These are phyloP conservation scores for Trametes hirsuta DNA, from an alignment of 1,284 basidiomycete genomes.

Conservation along the genomic window DNA sequence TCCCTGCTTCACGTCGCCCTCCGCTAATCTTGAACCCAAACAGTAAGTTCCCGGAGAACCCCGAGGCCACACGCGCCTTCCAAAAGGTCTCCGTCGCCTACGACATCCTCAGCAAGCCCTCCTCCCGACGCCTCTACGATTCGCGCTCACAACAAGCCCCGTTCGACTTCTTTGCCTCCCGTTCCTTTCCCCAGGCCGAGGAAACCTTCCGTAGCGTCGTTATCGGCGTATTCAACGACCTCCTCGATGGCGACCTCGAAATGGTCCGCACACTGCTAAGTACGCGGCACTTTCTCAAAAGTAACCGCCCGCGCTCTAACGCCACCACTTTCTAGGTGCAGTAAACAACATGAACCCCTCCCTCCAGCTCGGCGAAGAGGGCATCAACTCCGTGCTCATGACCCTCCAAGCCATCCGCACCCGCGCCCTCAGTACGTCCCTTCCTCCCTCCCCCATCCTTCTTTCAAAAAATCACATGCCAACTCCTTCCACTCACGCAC, in stretches of 20 bases:
- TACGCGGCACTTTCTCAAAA: slow-evolving; percentile 39
- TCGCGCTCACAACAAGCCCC: slow-evolving; percentile 48
- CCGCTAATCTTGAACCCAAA: slow-evolving; percentile 8
- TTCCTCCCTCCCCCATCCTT: background rate
- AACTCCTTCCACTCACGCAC: slow-evolving; percentile 1
- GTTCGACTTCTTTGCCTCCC: slow-evolving; percentile 57
- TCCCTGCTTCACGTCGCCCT: background rate
- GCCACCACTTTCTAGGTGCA: slow-evolving; percentile 49
- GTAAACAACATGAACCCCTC: slow-evolving; percentile 76
- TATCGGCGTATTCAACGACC: slow-evolving; percentile 77
- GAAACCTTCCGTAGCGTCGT: slow-evolving; percentile 79
- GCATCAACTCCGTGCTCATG: slow-evolving; percentile 65
- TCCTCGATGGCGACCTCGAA: slow-evolving; percentile 83
- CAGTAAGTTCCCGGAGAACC: slow-evolving; percentile 82
- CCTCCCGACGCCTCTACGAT: slow-evolving; percentile 73
- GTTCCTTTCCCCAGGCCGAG: slow-evolving; percentile 60
- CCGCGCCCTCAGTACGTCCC: slow-evolving; percentile 62
- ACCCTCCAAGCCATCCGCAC: slow-evolving; percentile 67
- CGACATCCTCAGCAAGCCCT: slow-evolving; percentile 75
- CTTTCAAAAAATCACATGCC: background rate
- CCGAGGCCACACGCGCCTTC: slow-evolving; percentile 79
- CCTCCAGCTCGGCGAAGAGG: slow-evolving; percentile 70
- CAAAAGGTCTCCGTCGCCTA: slow-evolving; percentile 87
- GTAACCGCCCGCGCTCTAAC: background rate
- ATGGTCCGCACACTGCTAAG: slow-evolving; percentile 76